Base-by-base conservation (phyloP, 208 protist species). In the Leishmania arabica region DNA sequence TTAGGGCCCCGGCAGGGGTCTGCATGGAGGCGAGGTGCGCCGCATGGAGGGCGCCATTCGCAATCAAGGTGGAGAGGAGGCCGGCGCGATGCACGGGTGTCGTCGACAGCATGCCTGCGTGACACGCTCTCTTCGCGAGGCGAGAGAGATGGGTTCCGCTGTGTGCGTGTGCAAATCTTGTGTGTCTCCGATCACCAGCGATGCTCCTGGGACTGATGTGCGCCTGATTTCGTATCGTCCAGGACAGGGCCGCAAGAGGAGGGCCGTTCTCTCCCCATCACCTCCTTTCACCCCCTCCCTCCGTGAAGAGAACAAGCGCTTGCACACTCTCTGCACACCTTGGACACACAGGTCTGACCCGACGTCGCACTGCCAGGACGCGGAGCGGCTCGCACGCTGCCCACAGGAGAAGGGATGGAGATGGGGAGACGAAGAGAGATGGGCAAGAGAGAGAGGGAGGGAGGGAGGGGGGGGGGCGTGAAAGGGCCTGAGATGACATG, bases 41-140 rank as follows among this genome's bases (percentile, higher is more conserved):
- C 6, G 78, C 75, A 72, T 90, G 91, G 66, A 95, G 84, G 40
- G 86, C 88, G 21, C 79, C 27, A 76, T 92, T 94, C 3, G 91
- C 91, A 31, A 96, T 75, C 17, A 82, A 65, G 3, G 86, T 91
- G 3, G 93, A 95, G 69, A 93, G 82, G 45, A 91, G 88, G 45
- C 91, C 91, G 75, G 90, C 87, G 66, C 88, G 82, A 47, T 78
- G 80, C 45, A 77, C 74, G 31, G 82, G 40, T n/a, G 89, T 92
- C 53, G 31, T 49, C 0, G 81, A 80, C 37, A 95, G 77, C 87
- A 91, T 90, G 31, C 31, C 34, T 58, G 6, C 13, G 21, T 53
- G 47, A 8, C 40, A 73, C 45, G 21, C 69, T 47, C 13, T n/a
- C 45, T 45, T 34, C 27, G 9, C 9, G 24, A 40, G 37, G 65